Base-by-base conservation (phyloP, 1,284 basidiomycete genomes). In the Ustilago hordei region DNA sequence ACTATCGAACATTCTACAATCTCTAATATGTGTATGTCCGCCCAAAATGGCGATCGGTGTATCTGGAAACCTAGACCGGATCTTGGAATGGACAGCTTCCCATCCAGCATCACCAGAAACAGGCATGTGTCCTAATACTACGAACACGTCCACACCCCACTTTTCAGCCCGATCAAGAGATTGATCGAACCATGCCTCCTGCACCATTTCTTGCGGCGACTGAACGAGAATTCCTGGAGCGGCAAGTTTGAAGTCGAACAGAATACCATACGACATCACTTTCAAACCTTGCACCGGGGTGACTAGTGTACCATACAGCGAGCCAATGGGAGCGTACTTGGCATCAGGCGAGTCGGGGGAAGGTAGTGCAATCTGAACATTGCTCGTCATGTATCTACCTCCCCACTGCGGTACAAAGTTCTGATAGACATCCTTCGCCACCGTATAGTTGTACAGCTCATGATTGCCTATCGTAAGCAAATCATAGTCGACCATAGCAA, bases 401-500 rank as follows among this genome's bases (percentile, higher is more conserved):
- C 70, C 64, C 75, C 75, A 89, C 60, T 89, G 87, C 2, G 93
- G 93, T 5, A 89, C 91, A 82, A 93, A 93, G 85, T 93, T 92
- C 64, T 90, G 88, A 86, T 93, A 92, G 90, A 93, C 92, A 85
- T 94, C 92, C 53, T 91, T 89, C 0, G 93, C 90, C 81, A 93
- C 90, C 4, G 88, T 89, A 83, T 94, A 94, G 71, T 90, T 89
- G 87, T 95, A 95, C 38, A 95, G 87, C 87, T 95, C 94, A 81
- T 95, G 94, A 81, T 95, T 95, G 82, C 95, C 94, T 68, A 95
- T 93, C 0, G 93, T 88, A 80, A 95, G 90, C 8, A 94, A 81
- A 83, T 96, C 95, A 83, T 94, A 95, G 0, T 92, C 91, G 34
- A 95, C 88, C 77, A 91, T 87, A 35, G 90, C 88, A 76, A 95